Conservation (phyloP, 371 early-diverging fungal genomes). For the Mortierella sp. region DNA sequence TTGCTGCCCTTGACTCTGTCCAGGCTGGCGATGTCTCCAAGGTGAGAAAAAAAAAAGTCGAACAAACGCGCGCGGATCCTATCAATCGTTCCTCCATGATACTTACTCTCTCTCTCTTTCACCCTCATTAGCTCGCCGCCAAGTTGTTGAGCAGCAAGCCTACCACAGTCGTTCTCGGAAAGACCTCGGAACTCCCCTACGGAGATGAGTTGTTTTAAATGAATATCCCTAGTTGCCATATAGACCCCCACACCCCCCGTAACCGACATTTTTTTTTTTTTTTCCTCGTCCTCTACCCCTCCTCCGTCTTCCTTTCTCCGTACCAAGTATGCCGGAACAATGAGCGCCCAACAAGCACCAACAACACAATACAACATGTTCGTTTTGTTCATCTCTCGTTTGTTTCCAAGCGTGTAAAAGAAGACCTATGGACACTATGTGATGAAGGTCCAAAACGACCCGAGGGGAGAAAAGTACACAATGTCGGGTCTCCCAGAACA, state of each 20-base stretch:
- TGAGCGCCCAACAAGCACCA: neutral
- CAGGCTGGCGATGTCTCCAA: slow-evolving; percentile 71
- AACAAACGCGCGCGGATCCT: neutral
- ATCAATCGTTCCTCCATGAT: too few relatives aligned
- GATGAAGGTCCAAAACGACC: too few relatives aligned
- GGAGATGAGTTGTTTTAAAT: slow-evolving; percentile 77
- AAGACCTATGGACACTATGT: too few relatives aligned
- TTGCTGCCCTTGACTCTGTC: slow-evolving; percentile 69
- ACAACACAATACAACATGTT: slow-evolving; percentile 1
- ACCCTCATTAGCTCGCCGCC: slow-evolving; percentile 65
- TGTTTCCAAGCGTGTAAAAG: too few relatives aligned
- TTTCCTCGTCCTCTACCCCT: neutral
- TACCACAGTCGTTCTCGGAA: slow-evolving; percentile 83
- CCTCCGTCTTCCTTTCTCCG: neutral
- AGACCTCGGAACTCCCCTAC: slow-evolving; percentile 82
- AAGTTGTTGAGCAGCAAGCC: slow-evolving; percentile 79
- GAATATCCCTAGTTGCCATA: slow-evolving; percentile 16
- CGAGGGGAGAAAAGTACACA: too few relatives aligned
- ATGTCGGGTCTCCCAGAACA: too few relatives aligned
- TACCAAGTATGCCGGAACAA: too few relatives aligned
- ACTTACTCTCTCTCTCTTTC: neutral
- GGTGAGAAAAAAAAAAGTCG: slow-evolving; percentile 44
- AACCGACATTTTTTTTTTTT: too few relatives aligned
- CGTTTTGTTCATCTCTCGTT: neutral
- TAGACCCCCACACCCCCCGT: slow-evolving; percentile 17